phyloP scores from a whole-genome alignment of 495 filamentous ascomycete genomes.

The Glutinoglossum americanum region DNA sequence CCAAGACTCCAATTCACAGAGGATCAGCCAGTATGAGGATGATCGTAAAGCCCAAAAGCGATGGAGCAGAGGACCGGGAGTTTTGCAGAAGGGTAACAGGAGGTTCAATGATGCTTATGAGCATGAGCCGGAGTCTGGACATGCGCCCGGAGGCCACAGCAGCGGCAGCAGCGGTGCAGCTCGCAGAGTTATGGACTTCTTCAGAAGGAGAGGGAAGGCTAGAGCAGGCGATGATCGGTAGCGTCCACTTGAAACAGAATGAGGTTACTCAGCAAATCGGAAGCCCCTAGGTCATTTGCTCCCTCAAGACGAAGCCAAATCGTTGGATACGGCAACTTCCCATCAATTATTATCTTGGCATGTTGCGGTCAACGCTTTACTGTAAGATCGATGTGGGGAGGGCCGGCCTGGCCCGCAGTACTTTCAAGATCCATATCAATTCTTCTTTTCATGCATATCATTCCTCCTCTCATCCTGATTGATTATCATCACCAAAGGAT shows the following conservation, averaged over 20 bases:
- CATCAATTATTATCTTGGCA: slow-evolving; percentile 1
- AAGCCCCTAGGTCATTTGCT: not conserved
- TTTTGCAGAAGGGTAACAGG: slow-evolving; percentile 62
- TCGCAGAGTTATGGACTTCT: slow-evolving; percentile 93
- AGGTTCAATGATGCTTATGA: slow-evolving; percentile 88
- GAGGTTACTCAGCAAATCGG: too few relatives aligned
- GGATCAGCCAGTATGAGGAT: not conserved
- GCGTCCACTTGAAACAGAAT: not conserved
- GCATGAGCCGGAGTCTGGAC: slow-evolving; percentile 33
- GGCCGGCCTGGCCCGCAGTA: not conserved
- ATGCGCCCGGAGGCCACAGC: slow-evolving; percentile 30
- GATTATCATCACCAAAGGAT: slow-evolving; percentile 1
- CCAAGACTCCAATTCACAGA: not conserved
- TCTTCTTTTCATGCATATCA: slow-evolving; percentile 1
- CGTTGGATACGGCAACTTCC: not conserved
- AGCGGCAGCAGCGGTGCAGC: slow-evolving; percentile 69
- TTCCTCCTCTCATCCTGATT: not conserved
- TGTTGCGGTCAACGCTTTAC: not conserved
- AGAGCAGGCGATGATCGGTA: slow-evolving; percentile 18
- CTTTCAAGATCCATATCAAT: slow-evolving; percentile 1
- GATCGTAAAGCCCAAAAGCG: not conserved
- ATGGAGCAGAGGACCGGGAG: slow-evolving; percentile 22
- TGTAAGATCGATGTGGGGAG: not conserved
- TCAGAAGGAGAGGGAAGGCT: slow-evolving; percentile 66
- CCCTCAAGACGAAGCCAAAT: not conserved